phyloP scores from a whole-genome alignment of 768 basidiomycete species.

The Lactarius sp. region DNA sequence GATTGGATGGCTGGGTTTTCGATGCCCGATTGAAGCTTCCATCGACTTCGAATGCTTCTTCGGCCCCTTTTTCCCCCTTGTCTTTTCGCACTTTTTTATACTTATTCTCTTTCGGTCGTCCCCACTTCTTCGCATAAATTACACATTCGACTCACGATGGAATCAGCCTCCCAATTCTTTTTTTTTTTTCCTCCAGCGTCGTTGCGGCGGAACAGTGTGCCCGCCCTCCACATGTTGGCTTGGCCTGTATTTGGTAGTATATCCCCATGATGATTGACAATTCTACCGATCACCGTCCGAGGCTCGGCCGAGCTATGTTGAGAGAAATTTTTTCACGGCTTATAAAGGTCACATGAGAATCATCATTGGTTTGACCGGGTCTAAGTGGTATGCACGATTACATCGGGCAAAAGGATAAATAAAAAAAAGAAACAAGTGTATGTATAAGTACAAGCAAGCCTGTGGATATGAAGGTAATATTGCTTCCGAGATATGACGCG shows the following conservation, averaged over 20 bases:
- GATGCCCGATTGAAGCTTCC: not conserved
- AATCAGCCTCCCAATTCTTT: not conserved
- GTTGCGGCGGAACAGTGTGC: constrained; percentile 1
- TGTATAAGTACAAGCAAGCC: constrained; percentile 18
- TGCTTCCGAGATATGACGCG: constrained; percentile 12
- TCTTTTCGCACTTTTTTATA: constrained; percentile 2
- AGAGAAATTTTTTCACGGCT: not conserved
- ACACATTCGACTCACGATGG: constrained; percentile 14
- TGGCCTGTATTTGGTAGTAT: constrained; percentile 10
- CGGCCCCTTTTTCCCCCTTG: not conserved
- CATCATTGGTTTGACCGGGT: constrained; percentile 1
- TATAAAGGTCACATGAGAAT: not conserved
- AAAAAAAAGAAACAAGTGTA: constrained; percentile 4
- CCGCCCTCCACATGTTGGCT: not conserved
- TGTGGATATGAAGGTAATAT: constrained; percentile 13
- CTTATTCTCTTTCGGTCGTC: not conserved
- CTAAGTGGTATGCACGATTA: constrained; percentile 14
- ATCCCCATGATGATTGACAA: constrained; percentile 7
- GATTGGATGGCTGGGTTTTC: not conserved
- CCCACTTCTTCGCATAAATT: constrained; percentile 1
- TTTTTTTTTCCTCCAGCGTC: not conserved
- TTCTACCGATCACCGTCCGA: constrained; percentile 5
- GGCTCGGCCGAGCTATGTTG: not conserved
- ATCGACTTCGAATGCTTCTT: not conserved
- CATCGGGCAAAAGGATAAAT: not conserved